These are phyloP conservation scores for Alternaria sp. DNA, from an alignment of 2,329 filamentous ascomycete species.

Conservation along the genomic window DNA sequence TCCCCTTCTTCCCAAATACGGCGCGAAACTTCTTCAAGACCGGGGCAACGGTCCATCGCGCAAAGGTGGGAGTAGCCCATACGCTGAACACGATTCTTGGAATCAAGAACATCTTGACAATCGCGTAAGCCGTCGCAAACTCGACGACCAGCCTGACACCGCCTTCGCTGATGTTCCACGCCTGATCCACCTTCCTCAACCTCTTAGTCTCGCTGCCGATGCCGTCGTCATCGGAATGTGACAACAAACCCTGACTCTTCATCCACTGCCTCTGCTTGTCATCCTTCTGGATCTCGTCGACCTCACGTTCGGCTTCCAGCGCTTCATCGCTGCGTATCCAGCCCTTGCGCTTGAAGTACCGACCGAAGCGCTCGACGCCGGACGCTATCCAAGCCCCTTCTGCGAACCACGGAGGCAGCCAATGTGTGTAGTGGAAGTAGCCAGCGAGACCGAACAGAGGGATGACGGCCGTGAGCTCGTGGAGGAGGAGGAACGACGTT, in stretches of 20 bases:
- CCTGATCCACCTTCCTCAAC: conserved; percentile 41
- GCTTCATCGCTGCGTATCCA: conserved; percentile 71
- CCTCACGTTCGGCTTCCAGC: conserved; percentile 51
- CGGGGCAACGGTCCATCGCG: conserved; percentile 51
- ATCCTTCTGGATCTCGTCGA: conserved; percentile 11
- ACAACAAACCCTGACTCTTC: conserved; percentile 41
- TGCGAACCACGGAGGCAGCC: conserved; percentile 67
- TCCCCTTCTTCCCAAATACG: conserved; percentile 45
- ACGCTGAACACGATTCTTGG: conserved; percentile 77
- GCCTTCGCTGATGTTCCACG: conserved; percentile 49
- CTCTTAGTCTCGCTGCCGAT: conserved; percentile 45
- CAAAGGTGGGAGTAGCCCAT: conserved; percentile 94
- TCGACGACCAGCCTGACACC: conserved; percentile 65
- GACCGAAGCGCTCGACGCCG: conserved; percentile 75
- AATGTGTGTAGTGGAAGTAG: conserved; percentile 68
- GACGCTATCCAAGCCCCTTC: conserved; percentile 63
- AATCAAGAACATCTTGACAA: conserved; percentile 86
- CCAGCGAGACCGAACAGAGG: conserved; percentile 62
- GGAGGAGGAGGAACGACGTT: conserved; percentile 83
- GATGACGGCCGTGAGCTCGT: conserved; percentile 80
- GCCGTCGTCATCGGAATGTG: conserved; percentile 50
- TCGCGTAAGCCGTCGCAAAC: conserved; percentile 86
- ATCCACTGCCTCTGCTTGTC: conserved; percentile 69
- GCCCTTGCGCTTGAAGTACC: conserved; percentile 77
- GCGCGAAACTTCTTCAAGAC: conserved; percentile 41